These are phyloP conservation scores for Papiliotrema nemorosa DNA, from an alignment of 1,284 basidiomycete species.

Conservation along the genomic window DNA sequence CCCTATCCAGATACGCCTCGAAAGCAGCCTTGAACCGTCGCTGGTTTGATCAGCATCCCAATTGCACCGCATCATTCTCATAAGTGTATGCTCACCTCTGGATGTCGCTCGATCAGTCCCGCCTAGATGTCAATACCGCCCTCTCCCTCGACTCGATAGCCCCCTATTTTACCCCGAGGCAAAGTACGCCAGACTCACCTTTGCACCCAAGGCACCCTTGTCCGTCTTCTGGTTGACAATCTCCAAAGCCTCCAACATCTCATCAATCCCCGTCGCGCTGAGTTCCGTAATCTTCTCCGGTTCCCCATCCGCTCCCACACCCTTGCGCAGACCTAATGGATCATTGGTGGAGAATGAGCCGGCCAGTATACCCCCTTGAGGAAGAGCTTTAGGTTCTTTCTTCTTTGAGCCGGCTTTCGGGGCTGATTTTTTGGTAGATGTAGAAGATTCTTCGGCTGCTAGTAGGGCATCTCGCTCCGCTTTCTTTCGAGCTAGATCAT, in stretches of 20 bases:
- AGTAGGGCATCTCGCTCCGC: conserved; percentile 53
- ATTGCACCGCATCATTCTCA: neutral
- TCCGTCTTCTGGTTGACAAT: conserved; percentile 88
- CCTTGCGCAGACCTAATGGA: conserved; percentile 62
- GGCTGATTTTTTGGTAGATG: conserved; percentile 61
- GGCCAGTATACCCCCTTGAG: conserved; percentile 8
- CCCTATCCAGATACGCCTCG: conserved; percentile 85
- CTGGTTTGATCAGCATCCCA: conserved; percentile 48
- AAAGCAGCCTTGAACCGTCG: conserved; percentile 89
- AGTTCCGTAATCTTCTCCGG: conserved; percentile 62
- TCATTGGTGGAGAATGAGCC: conserved; percentile 48
- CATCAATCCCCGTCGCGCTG: conserved; percentile 83
- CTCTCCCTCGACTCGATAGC: too few species aligned
- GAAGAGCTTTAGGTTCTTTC: conserved; percentile 20
- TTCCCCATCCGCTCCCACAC: conserved; percentile 25
- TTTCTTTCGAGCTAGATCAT: conserved; percentile 51
- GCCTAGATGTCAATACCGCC: conserved; percentile 53
- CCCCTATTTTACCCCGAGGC: neutral
- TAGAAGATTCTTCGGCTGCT: conserved; percentile 77
- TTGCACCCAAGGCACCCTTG: conserved; percentile 74
- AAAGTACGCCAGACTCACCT: conserved; percentile 26
- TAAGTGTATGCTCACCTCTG: conserved; percentile 66
- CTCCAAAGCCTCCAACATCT: conserved; percentile 83
- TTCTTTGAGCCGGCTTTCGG: conserved; percentile 37
- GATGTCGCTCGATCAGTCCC: conserved; percentile 83